phyloP scores from a whole-genome alignment of 2,329 filamentous ascomycete genomes.

The Lachnellula suecica region DNA sequence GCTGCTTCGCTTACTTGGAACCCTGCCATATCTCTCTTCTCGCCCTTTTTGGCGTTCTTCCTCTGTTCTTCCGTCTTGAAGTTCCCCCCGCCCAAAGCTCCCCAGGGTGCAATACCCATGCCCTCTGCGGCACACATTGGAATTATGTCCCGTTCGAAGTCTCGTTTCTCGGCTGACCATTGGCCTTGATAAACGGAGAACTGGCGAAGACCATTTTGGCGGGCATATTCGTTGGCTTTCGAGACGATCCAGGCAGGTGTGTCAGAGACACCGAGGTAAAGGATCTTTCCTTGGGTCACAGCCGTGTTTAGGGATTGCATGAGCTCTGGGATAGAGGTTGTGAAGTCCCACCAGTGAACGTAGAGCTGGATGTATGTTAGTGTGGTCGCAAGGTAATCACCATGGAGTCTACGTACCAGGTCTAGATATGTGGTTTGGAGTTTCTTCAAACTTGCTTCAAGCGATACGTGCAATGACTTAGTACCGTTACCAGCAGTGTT shows the following conservation, averaged over 20 bases:
- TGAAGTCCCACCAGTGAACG: constrained; percentile 68
- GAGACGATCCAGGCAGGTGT: constrained; percentile 69
- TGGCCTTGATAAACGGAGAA: constrained; percentile 70
- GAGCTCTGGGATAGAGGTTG: constrained; percentile 62
- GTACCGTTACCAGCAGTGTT: constrained; percentile 60
- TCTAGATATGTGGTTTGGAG: constrained; percentile 70
- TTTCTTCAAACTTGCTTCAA: constrained; percentile 57
- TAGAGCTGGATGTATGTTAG: constrained; percentile 43
- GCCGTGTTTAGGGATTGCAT: constrained; percentile 68
- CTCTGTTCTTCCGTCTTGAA: constrained; percentile 49
- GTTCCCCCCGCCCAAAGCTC: constrained; percentile 47
- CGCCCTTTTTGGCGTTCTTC: constrained; percentile 40
- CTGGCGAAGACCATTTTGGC: constrained; percentile 65
- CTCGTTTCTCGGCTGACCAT: constrained; percentile 62
- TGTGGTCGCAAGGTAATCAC: too few species aligned
- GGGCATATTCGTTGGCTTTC: constrained; percentile 68
- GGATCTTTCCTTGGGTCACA: constrained; percentile 59
- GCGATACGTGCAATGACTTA: constrained; percentile 58
- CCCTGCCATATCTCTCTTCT: constrained; percentile 21
- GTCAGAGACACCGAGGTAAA: constrained; percentile 68
- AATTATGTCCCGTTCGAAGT: constrained; percentile 63
- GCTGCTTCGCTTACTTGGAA: constrained; percentile 46
- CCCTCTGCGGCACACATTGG: constrained; percentile 57
- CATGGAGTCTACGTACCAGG: constrained; percentile 39
- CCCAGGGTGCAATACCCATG: constrained; percentile 59